Base-by-base conservation (phyloP, 2,329 filamentous ascomycete species). In the Graphiopsis chlorocephala region DNA sequence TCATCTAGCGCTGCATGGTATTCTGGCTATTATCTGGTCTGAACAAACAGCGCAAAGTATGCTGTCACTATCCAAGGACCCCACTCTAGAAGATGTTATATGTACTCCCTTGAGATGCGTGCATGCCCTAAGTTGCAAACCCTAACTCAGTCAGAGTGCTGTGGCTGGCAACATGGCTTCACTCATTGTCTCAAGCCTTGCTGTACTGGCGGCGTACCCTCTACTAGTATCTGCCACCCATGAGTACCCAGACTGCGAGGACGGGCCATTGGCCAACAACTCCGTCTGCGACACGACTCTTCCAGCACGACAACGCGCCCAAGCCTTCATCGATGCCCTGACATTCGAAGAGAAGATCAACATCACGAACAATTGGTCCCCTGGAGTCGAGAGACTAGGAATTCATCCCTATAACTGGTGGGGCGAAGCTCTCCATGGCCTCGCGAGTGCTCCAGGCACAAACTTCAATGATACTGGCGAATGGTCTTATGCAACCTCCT, bases 401-500 rank as follows among this genome's bases (percentile, higher is more conserved):
- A 75, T 89, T 0, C 82, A 83, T 0, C 72, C 80, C 0, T 90
- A 90, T 68, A 78, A 85, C 68, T 87, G 85, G 79, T 88, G 86
- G 85, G 83, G 80, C 52, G 85, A 87, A 74, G 86, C 84, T 1
- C 81, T 89, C 0, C 88, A 90, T 71, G 88, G 88, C 1, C 78
- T 90, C 0, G 86, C 83, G 4, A 72, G 68, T 3, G 81, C 80
- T 20, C 83, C 83, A 0, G 86, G 85, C 0, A 84, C 85, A 4
- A 78, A 82, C 35, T 88, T 86, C 74, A 80, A 82, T 12, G 73
- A 74, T 5, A 77, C 76, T 12, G 84, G 83, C 1, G 75, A 83
- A 14, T 90, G 82, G 72, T 83, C 79, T 66, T 85, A 83, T 71
- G 85, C 88, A 0, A 90, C 88, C 0, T 86, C 84, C 0, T 90